phyloP scores from a whole-genome alignment of 2,329 filamentous ascomycete species.

The Botrytis medusae region DNA sequence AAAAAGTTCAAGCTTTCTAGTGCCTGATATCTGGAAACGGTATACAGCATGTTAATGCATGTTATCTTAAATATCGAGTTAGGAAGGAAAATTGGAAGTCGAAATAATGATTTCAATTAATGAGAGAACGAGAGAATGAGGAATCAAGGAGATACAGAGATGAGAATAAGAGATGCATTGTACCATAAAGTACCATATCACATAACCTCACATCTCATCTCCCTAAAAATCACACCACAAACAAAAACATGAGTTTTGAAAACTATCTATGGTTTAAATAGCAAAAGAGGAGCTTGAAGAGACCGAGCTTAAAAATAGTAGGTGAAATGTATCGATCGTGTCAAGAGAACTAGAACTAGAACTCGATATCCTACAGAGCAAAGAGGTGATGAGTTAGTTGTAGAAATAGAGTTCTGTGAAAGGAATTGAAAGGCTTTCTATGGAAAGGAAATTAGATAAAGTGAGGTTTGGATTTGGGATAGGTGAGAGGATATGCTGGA shows the following conservation, averaged over 20 bases:
- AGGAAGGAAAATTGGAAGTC: no score
- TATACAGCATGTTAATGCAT: no score
- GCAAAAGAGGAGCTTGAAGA: not conserved
- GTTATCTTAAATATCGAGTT: no score
- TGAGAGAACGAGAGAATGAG: not conserved
- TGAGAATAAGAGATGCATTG: not conserved
- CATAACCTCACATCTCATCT: no score
- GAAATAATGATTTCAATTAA: no score
- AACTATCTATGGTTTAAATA: not conserved
- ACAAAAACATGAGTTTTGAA: not conserved
- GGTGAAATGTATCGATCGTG: not conserved
- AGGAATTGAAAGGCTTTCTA: not conserved
- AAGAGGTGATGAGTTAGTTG: not conserved
- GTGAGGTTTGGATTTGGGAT: not conserved
- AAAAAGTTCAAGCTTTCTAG: no score
- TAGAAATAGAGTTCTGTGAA: not conserved
- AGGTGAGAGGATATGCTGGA: not conserved
- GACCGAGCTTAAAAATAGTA: accelerated
- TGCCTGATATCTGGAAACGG: no score
- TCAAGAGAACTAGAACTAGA: not conserved
- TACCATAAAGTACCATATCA: no score
- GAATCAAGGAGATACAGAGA: not conserved
- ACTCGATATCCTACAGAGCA: not conserved
- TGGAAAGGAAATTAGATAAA: not conserved
- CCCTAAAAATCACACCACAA: not conserved